Evolutionary conservation across 768 basidiomycete species (phyloP), one percentile per base, ranked within the genome.

Genomic region (Amanita polypyramis): DNA sequence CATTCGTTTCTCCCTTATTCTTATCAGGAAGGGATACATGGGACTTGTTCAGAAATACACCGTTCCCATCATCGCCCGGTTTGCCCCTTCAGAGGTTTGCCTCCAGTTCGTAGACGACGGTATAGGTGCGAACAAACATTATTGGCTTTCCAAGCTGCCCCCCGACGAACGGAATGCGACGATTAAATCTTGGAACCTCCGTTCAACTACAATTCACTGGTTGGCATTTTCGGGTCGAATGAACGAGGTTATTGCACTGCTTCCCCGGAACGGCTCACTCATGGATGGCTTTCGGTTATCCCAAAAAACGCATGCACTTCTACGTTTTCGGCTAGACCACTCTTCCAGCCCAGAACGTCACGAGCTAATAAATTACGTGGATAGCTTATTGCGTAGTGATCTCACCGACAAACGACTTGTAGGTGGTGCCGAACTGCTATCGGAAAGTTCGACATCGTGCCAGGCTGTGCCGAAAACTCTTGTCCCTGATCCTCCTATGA

Each of bases 51-150:
- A 45, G 25, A 33, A 25, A 4, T 51, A 54, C 6, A 54, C 63
- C 43, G 50, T 76, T 27, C 63, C 68, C 1, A 58, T 61, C 3
- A 58, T 83, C 15, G 61, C 73, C 33, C 71, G 71, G 17, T 75
- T 70, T 57, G 65, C 72, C 2, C 49, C 58, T 4, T 62, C 64
- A 3, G 52, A 61, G 1, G 54, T 64, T 36, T 62, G 64, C 49
- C 51, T 58, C 38, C 51, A 50, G 5, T 79, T 79, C 54, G 50
- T 83, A 29, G 47, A 62, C 7, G 60, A 69, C 23, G 59, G 68
- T 25, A 62, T 65, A 43, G 43, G 46, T 15, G 56, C 56, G 19
- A 54, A 56, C 42, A 39, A 51, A 17, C 30, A 19, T 4, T 66
- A 60, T 56, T 56, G 55, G 46, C 5, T 30, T 32, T 47, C 23